A percentile compares a stretch with the other conserved stretches of the same genome.
Conservation (phyloP, 805 yeast genomes). For the Hanseniaspora clermontiae region DNA sequence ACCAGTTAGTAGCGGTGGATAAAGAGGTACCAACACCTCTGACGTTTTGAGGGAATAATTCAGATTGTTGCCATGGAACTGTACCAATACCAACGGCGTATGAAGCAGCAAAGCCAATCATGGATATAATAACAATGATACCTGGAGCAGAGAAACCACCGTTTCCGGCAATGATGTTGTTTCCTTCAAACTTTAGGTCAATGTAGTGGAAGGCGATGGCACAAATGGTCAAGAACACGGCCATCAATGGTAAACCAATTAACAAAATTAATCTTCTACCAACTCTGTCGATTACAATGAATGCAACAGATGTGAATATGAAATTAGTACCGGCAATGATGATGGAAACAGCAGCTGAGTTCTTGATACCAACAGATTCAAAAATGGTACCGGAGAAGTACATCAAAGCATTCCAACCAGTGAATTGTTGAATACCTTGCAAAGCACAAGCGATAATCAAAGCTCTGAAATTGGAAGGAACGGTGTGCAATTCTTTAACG, state of each 20-base stretch:
- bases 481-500: constrained; percentile 47
- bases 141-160: constrained; percentile 72
- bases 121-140: constrained; percentile 66
- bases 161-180: constrained; percentile 32
- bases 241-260: constrained; percentile 77
- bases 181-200: constrained; percentile 44
- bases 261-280: constrained; percentile 79
- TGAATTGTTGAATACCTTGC: constrained; percentile 92
- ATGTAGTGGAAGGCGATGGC: constrained; percentile 87
- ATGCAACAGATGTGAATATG: constrained; percentile 72
- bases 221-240: constrained; percentile 58
- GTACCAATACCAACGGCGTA: constrained; percentile 94
- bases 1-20: constrained; percentile 91
- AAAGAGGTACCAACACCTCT: constrained; percentile 85
- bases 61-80: constrained; percentile 97
- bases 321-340: constrained; percentile 92
- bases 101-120: constrained; percentile 77
- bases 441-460: constrained; percentile 80
- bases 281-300: constrained; percentile 70
- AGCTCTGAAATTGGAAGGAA: constrained; percentile 77
- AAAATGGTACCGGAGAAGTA: constrained; percentile 89
- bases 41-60: constrained; percentile 83
- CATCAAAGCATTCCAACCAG: constrained; percentile 94
- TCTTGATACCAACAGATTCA: constrained; percentile 74
- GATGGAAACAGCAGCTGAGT: constrained; percentile 89